Evolutionary conservation across 2,329 filamentous ascomycete species (phyloP).

Genomic region (Penicillium sp.): DNA sequence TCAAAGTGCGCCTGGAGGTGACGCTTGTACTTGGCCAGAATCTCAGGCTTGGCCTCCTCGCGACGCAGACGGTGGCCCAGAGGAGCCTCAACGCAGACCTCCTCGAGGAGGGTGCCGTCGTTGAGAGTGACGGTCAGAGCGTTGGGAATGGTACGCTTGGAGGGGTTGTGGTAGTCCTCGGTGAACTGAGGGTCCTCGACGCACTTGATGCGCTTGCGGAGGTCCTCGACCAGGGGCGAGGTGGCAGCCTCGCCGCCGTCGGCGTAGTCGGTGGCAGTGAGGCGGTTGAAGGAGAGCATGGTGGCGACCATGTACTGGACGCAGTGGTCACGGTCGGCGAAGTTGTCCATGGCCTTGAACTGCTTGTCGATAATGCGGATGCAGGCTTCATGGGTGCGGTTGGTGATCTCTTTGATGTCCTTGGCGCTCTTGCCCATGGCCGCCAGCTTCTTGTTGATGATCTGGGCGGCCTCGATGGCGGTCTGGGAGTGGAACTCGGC

Average conservation of each 20-base stretch:
- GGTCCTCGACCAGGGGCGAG: constrained; percentile 81
- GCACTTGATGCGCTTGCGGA: constrained; percentile 91
- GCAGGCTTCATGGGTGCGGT: constrained; percentile 97
- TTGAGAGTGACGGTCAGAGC: constrained; percentile 92
- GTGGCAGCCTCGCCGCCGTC: constrained; percentile 91
- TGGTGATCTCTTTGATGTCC: constrained; percentile 90
- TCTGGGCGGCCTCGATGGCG: constrained; percentile 89
- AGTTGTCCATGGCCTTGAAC: constrained; percentile 99
- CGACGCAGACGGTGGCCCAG: constrained; percentile 86
- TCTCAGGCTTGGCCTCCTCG: constrained; percentile 97
- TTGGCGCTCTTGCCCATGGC: constrained; percentile 83
- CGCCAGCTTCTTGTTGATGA: constrained; percentile 79
- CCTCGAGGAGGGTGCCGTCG: constrained; percentile 86
- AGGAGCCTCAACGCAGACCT: constrained; percentile 90
- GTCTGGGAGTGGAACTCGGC: constrained; percentile 99
- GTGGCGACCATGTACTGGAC: constrained; percentile 94
- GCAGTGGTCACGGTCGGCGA: constrained; percentile 98
- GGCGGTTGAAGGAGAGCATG: constrained; percentile 93
- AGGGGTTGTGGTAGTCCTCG: constrained; percentile 89
- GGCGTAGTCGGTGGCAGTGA: constrained; percentile 89
- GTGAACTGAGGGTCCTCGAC: constrained; percentile 96
- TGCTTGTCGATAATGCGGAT: constrained; percentile 99
- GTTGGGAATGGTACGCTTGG: constrained; percentile 94
- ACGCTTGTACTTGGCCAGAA: constrained; percentile 91
- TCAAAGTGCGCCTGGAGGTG: constrained; percentile 83